These are phyloP conservation scores for Rhizomucor pusillus DNA, from an alignment of 371 early-diverging fungal species.

Conservation along the genomic window DNA sequence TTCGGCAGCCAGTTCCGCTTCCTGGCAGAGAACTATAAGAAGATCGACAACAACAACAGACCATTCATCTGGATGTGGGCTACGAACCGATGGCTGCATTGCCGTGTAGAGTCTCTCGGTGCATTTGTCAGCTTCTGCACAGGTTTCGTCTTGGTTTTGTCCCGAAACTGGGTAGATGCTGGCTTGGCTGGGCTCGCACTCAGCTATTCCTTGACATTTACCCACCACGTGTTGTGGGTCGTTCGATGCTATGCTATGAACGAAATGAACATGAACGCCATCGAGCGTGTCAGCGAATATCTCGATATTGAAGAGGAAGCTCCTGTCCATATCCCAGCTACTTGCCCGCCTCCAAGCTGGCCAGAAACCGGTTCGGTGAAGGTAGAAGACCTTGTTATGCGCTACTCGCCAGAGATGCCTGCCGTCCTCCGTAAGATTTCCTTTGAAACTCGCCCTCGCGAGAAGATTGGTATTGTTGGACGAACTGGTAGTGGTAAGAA, in stretches of 20 bases:
- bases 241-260: slow-evolving; percentile 76
- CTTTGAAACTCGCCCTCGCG: slow-evolving; percentile 52
- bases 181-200: slow-evolving; percentile 81
- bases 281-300: slow-evolving; percentile 85
- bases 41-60: slow-evolving; percentile 70
- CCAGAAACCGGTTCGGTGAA: slow-evolving; percentile 68
- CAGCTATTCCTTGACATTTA: slow-evolving; percentile 66
- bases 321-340: slow-evolving; percentile 39
- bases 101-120: slow-evolving; percentile 73
- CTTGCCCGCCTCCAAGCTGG: slow-evolving; percentile 63
- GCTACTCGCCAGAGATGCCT: slow-evolving; percentile 65
- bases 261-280: slow-evolving; percentile 75
- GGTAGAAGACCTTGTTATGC: slow-evolving; percentile 61
- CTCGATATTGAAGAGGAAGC: slow-evolving; percentile 71
- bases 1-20: slow-evolving; percentile 65
- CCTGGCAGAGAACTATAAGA: slow-evolving; percentile 50
- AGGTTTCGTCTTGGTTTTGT: slow-evolving; percentile 54
- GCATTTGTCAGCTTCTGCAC: slow-evolving; percentile 73
- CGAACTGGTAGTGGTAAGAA: slow-evolving; percentile 30
- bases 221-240: slow-evolving; percentile 74
- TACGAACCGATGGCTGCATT: slow-evolving; percentile 87
- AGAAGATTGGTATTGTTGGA: slow-evolving; percentile 67
- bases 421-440: slow-evolving; percentile 70
- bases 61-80: slow-evolving; percentile 84
- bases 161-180: slow-evolving; percentile 55